Conservation (phyloP, 352 stramenopile genomes). For the Achlya hypogyna region DNA sequence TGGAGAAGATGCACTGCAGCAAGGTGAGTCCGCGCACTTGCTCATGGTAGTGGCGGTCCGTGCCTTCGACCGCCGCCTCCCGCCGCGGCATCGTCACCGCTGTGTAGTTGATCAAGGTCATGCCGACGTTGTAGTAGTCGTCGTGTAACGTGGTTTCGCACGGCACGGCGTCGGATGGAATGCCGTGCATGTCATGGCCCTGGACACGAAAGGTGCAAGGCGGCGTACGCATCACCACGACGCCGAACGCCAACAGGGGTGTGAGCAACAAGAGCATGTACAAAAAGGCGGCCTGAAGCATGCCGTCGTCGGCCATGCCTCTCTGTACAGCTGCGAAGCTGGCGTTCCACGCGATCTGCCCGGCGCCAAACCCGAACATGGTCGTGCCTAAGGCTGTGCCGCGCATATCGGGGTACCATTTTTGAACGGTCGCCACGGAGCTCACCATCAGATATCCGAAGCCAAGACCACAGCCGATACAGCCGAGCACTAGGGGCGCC, state of each 20-base stretch:
- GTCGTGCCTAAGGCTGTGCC: neutral
- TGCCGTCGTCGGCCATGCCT: neutral
- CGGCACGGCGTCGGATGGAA: neutral
- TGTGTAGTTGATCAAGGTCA: constrained; percentile 15
- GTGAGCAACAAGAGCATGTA: neutral
- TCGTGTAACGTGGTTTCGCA: neutral
- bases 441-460: constrained; percentile 3
- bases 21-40: neutral
- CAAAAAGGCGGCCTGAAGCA: neutral
- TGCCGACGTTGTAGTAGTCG: constrained; percentile 14
- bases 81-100: neutral
- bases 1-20: constrained; percentile 3
- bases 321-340: neutral
- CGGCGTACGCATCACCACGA: constrained; percentile 11
- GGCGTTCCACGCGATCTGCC: neutral
- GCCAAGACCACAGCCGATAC: constrained; percentile 5
- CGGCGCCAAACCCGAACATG: constrained; percentile 21
- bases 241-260: neutral
- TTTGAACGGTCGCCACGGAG: constrained; percentile 2
- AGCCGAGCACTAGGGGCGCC: constrained; percentile 2
- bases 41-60: constrained; percentile 6
- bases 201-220: constrained; percentile 6
- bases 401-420: constrained; percentile 18
- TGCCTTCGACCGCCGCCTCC: neutral
- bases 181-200: constrained; percentile 13